phyloP scores from a whole-genome alignment of 768 basidiomycete genomes.

The Royoungia palumana region DNA sequence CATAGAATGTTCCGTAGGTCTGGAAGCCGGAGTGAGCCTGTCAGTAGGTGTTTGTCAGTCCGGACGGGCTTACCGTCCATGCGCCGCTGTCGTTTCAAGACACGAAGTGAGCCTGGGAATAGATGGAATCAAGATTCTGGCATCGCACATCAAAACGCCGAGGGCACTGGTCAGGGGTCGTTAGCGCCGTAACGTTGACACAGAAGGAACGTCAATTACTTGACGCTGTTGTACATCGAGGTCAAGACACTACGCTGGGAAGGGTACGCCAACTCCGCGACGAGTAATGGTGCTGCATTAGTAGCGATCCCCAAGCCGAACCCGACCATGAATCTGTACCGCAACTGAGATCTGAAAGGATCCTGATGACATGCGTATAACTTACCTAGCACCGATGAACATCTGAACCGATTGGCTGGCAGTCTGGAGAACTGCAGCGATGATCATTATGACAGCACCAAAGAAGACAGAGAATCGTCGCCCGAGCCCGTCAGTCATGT shows the following conservation, averaged over 20 bases:
- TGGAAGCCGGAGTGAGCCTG: not conserved
- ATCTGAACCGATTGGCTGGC: constrained; percentile 38
- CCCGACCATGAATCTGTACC: constrained; percentile 35
- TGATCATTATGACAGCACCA: constrained; percentile 39
- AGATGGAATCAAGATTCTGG: not conserved
- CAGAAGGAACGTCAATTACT: constrained; percentile 23
- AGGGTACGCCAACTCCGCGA: constrained; percentile 51
- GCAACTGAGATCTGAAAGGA: not conserved
- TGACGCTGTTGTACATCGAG: constrained; percentile 42
- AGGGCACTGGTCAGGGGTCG: constrained; percentile 25
- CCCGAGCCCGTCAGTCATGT: constrained; percentile 41
- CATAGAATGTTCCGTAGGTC: constrained; percentile 18
- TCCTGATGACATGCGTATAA: not conserved
- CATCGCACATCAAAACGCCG: constrained; percentile 33
- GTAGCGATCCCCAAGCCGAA: constrained; percentile 42
- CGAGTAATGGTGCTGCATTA: constrained; percentile 45
- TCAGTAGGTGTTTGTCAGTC: too few relatives aligned
- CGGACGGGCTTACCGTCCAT: constrained; percentile 43
- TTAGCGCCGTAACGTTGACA: too few relatives aligned
- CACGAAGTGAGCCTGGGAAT: too few relatives aligned
- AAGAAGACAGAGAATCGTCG: constrained; percentile 35
- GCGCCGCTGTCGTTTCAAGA: constrained; percentile 43
- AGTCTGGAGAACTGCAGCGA: constrained; percentile 38
- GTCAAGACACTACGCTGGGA: constrained; percentile 46
- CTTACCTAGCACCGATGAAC: constrained; percentile 43